Evolutionary conservation across 805 yeast species (phyloP).

Genomic region (Wickerhamiella cacticola): DNA sequence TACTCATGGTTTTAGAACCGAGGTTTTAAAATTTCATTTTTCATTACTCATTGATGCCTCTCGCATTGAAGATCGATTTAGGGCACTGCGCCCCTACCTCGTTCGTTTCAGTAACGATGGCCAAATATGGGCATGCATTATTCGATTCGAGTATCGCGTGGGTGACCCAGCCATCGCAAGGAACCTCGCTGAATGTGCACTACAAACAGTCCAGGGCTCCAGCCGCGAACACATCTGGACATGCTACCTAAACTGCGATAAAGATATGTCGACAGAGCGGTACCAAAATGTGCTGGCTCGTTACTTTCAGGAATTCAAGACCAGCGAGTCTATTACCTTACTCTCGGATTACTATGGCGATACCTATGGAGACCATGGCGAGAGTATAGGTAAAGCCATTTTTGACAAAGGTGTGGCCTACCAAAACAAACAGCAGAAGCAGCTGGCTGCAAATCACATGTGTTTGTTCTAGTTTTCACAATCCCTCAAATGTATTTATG

Average conservation of each 20-base stretch:
- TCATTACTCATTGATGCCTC: background rate
- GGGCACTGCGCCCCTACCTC: background rate
- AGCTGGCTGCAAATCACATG: background rate
- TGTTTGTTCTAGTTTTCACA: background rate
- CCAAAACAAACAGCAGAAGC: background rate
- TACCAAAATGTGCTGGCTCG: background rate
- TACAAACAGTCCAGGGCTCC: background rate
- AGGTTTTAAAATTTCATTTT: background rate
- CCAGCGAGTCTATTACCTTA: background rate
- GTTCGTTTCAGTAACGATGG: background rate
- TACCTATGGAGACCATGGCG: background rate
- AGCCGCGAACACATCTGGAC: constrained; percentile 1
- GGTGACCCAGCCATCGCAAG: background rate
- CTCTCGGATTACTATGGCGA: background rate
- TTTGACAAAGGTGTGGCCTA: background rate
- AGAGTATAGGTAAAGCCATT: background rate
- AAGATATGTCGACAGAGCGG: background rate
- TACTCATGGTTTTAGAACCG: background rate
- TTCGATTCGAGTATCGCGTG: background rate
- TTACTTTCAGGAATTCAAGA: background rate
- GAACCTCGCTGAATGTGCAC: background rate
- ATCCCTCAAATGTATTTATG: too few relatives aligned
- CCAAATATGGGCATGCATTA: background rate
- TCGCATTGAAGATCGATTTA: background rate
- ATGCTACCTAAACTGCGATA: background rate